Evolutionary conservation across 2,329 filamentous ascomycete species (phyloP).

Genomic region (Phaeosphaeriaceae sp.): DNA sequence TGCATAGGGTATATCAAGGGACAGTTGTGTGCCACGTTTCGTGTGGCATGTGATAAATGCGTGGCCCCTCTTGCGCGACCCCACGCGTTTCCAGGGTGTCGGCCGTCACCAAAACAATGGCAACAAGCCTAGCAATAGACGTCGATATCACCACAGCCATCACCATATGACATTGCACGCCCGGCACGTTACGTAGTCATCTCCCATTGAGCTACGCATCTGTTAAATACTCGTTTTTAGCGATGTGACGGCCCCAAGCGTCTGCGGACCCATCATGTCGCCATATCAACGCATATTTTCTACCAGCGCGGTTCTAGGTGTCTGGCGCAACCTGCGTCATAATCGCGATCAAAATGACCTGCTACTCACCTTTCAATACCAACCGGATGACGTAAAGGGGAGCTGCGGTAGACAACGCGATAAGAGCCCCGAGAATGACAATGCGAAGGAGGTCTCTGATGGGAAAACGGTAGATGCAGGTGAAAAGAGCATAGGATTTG

Average conservation of each 20-base stretch:
- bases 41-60: background rate
- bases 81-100: background rate
- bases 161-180: too few species aligned
- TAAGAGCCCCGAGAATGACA: slow-evolving; percentile 23
- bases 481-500: slow-evolving; percentile 43
- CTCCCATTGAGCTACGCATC: background rate
- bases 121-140: too few species aligned
- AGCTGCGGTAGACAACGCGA: slow-evolving; percentile 24
- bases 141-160: too few species aligned
- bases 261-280: slow-evolving; percentile 27
- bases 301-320: slow-evolving; percentile 41
- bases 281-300: slow-evolving; percentile 44
- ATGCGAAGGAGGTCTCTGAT: slow-evolving; percentile 24
- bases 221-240: slow-evolving; percentile 1
- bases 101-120: too few species aligned
- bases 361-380: slow-evolving; percentile 42
- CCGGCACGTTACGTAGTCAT: too few species aligned
- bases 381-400: slow-evolving; percentile 32
- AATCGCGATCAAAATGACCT: slow-evolving; percentile 40
- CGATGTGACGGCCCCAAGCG: slow-evolving; percentile 18
- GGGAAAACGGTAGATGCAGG: slow-evolving; percentile 24
- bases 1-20: background rate
- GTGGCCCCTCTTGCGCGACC: slow-evolving; percentile 1
- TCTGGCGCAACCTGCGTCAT: slow-evolving; percentile 42
- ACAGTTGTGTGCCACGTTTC: background rate